Evolutionary conservation across 768 basidiomycete genomes (phyloP).

Genomic region (Lactarius evosmus): DNA sequence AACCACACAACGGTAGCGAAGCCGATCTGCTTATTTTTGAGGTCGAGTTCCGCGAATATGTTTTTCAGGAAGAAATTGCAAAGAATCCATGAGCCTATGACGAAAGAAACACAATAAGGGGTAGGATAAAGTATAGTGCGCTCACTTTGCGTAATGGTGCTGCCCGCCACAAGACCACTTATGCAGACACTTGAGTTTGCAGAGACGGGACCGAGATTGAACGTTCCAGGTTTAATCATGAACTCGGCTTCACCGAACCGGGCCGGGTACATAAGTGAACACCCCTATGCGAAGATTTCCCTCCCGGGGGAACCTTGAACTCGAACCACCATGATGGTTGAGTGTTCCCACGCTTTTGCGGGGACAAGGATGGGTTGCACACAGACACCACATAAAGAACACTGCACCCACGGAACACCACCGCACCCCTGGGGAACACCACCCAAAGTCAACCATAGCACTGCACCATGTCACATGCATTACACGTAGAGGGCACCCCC

Average conservation of each 20-base stretch:
- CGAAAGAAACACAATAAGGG: background rate
- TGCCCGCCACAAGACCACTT: constrained; percentile 19
- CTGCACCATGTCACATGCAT: too few relatives aligned
- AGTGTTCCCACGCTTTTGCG: too few relatives aligned
- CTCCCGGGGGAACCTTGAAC: too few relatives aligned
- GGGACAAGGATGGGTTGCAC: too few relatives aligned
- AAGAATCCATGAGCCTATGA: constrained; percentile 9
- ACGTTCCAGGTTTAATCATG: constrained; percentile 28
- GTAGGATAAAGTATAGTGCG: too few relatives aligned
- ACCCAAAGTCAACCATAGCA: too few relatives aligned
- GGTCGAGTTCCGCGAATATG: constrained; percentile 10
- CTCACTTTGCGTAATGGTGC: background rate
- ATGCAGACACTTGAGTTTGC: constrained; percentile 23
- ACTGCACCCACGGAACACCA: too few relatives aligned
- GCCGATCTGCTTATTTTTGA: constrained; percentile 18
- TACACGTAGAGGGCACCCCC: too few relatives aligned
- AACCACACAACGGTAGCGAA: constrained; percentile 9
- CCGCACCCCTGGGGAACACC: too few relatives aligned
- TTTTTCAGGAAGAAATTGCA: constrained; percentile 1
- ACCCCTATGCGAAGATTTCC: background rate
- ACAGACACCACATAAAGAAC: too few relatives aligned
- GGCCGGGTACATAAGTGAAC: constrained; percentile 26
- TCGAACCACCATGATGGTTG: too few relatives aligned
- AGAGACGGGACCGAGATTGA: constrained; percentile 34
- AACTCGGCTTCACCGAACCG: constrained; percentile 33